A percentile compares a stretch with the other conserved stretches of the same genome.
These are phyloP conservation scores for Trebouxia gelatinosa DNA, from an alignment of 163 green algal species.

Conservation along the genomic window DNA sequence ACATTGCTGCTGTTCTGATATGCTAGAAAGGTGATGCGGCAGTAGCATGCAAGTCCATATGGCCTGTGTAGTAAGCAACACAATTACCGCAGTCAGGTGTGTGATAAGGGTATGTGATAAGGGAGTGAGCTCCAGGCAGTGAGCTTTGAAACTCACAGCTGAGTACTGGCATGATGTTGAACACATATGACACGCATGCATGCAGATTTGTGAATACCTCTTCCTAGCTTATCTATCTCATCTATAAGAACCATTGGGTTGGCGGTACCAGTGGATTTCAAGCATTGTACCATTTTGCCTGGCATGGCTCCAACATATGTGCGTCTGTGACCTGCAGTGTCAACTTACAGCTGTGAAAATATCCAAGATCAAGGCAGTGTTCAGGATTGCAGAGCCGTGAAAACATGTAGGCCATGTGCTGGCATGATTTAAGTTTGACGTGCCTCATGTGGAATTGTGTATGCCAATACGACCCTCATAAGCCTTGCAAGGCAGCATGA, in stretches of 20 bases:
- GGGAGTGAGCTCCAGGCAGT: not conserved
- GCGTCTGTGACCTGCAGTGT: conserved; percentile 71
- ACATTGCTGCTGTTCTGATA: not conserved
- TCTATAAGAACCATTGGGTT: conserved; percentile 97
- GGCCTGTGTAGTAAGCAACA: not conserved
- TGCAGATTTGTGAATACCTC: conserved; percentile 33
- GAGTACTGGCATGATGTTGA: not conserved
- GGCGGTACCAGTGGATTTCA: conserved; percentile 77
- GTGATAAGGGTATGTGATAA: not conserved
- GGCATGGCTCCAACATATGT: conserved; percentile 98
- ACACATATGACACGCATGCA: not conserved
- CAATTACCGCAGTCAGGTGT: not conserved
- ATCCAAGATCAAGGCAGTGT: too few relatives aligned
- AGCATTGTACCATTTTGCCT: conserved; percentile 95
- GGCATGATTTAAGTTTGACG: too few relatives aligned
- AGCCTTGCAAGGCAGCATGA: too few relatives aligned
- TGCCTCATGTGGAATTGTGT: too few relatives aligned
- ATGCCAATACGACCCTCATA: too few relatives aligned
- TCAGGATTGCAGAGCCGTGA: too few relatives aligned
- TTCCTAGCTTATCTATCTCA: conserved; percentile 96
- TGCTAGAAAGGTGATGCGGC: not conserved
- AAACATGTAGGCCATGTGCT: too few relatives aligned
- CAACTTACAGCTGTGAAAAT: too few relatives aligned
- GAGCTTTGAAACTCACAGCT: not conserved
- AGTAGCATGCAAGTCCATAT: not conserved